phyloP scores from a whole-genome alignment of 805 yeast genomes.

The Starmerella geochares region DNA sequence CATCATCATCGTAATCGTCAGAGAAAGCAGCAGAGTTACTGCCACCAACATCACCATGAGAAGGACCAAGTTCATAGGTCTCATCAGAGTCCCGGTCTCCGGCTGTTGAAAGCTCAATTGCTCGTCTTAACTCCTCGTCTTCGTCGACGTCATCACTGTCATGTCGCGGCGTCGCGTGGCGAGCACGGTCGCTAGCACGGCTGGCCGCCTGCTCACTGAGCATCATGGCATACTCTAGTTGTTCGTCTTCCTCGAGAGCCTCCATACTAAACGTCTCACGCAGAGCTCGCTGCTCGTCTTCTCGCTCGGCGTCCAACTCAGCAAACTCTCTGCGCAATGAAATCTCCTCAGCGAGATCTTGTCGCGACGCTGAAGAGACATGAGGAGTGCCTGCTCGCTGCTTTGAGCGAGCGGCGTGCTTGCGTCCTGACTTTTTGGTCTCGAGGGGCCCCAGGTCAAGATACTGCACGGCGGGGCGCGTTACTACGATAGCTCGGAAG shows the following conservation, averaged over 20 bases:
- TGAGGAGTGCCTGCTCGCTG: conserved; percentile 2
- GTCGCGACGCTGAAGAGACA: conserved; percentile 2
- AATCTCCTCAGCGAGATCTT: conserved; percentile 24
- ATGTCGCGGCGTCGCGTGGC: neutral
- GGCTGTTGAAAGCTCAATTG: neutral
- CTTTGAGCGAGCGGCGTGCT: neutral
- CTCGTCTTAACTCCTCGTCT: neutral
- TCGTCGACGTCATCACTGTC: neutral
- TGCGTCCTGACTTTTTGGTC: neutral
- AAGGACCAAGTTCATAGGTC: too few species aligned
- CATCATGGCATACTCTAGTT: conserved; percentile 29
- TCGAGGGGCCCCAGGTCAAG: conserved; percentile 26
- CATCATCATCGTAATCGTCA: conserved; percentile 19
- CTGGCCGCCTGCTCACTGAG: conserved; percentile 24
- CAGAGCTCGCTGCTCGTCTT: conserved; percentile 13
- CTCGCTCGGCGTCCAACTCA: conserved; percentile 23
- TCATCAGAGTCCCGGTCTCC: too few species aligned
- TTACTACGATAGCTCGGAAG: conserved; percentile 27
- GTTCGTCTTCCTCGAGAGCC: conserved; percentile 29
- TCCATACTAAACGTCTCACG: conserved; percentile 19
- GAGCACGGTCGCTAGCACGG: neutral
- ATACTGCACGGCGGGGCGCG: conserved; percentile 27
- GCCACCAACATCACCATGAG: too few species aligned
- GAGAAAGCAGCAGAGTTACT: too few species aligned
- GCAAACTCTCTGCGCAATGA: conserved; percentile 25